These are phyloP conservation scores for Takakia lepidozioides DNA, from an alignment of 225 moss, liverwort and hornwort species.

Conservation along the genomic window DNA sequence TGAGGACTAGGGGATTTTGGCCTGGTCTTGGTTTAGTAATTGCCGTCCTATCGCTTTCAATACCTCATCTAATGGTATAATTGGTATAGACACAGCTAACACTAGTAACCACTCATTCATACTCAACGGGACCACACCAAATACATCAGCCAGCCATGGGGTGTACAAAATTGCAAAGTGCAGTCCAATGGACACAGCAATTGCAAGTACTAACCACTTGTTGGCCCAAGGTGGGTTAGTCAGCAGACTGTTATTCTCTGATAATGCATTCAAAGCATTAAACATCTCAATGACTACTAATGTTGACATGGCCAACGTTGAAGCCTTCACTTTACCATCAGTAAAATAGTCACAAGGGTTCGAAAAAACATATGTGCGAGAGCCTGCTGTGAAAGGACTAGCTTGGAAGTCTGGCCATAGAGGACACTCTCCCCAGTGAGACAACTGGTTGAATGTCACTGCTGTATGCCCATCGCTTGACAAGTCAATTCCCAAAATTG, in stretches of 20 bases:
- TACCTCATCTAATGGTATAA: slow-evolving; percentile 49
- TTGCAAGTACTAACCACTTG: slow-evolving; percentile 36
- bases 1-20: too few relatives aligned
- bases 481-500: slow-evolving; percentile 44
- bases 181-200: slow-evolving; percentile 41
- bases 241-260: slow-evolving; percentile 47
- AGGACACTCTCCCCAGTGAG: slow-evolving; percentile 43
- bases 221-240: slow-evolving; percentile 50
- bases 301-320: slow-evolving; percentile 45
- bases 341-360: slow-evolving; percentile 51
- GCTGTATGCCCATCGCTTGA: slow-evolving; percentile 38
- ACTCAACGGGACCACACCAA: slow-evolving; percentile 44
- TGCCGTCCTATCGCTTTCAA: slow-evolving; percentile 36
- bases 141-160: slow-evolving; percentile 40
- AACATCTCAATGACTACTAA: slow-evolving; percentile 62
- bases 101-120: slow-evolving; percentile 44
- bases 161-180: slow-evolving; percentile 40
- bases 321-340: slow-evolving; percentile 50
- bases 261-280: slow-evolving; percentile 52
- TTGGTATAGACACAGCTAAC: slow-evolving; percentile 35
- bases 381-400: slow-evolving; percentile 27
- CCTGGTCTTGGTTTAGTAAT: slow-evolving; percentile 12
- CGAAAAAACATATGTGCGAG: slow-evolving; percentile 21
- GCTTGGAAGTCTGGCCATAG: slow-evolving; percentile 36
- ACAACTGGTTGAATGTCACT: slow-evolving; percentile 39